A percentile compares a stretch with the other conserved stretches of the same genome.
Evolutionary conservation across 2,329 filamentous ascomycete genomes (phyloP).

Genomic region (Diaporthe citriasiana): DNA sequence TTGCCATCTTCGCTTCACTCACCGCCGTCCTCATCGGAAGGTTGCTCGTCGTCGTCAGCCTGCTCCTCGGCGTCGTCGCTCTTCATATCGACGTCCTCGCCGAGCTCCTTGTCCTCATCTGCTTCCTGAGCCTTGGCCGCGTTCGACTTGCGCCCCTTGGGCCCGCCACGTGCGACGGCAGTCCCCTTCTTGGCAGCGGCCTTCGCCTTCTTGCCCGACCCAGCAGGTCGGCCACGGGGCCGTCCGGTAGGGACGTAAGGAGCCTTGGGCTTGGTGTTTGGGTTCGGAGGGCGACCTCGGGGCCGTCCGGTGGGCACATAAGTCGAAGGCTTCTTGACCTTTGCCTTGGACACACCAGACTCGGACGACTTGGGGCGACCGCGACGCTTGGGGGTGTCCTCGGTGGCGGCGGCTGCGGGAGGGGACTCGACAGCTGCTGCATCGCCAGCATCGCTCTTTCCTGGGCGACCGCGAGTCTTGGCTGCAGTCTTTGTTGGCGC

Average conservation of each 20-base stretch:
- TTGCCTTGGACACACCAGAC: conserved; percentile 23
- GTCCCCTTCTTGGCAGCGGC: conserved; percentile 25
- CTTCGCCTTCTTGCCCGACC: conserved; percentile 34
- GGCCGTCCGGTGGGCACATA: conserved; percentile 27
- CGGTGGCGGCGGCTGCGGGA: neutral
- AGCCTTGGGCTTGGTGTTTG: conserved; percentile 21
- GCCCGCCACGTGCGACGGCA: conserved; percentile 17
- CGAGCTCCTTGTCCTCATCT: conserved; percentile 15
- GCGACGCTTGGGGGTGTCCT: conserved; percentile 24
- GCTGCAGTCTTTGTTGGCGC: conserved; percentile 38
- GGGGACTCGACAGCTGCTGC: neutral
- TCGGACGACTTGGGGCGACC: conserved; percentile 32
- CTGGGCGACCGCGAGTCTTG: conserved; percentile 40
- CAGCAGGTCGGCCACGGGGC: conserved; percentile 38
- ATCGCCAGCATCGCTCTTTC: conserved; percentile 33
- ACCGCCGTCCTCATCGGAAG: conserved; percentile 37
- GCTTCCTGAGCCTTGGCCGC: conserved; percentile 31
- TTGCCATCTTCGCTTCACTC: conserved; percentile 43
- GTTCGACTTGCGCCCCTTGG: conserved; percentile 18
- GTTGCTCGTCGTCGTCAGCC: conserved; percentile 17
- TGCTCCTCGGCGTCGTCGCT: conserved; percentile 18
- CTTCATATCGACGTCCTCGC: conserved; percentile 35
- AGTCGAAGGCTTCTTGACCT: conserved; percentile 33
- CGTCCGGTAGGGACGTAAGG: conserved; percentile 38
- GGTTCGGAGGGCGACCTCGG: conserved; percentile 37